Evolutionary conservation across 352 stramenopile species (phyloP), one percentile per base, ranked within the genome.

Genomic region (Phytophthora gonapodyides): DNA sequence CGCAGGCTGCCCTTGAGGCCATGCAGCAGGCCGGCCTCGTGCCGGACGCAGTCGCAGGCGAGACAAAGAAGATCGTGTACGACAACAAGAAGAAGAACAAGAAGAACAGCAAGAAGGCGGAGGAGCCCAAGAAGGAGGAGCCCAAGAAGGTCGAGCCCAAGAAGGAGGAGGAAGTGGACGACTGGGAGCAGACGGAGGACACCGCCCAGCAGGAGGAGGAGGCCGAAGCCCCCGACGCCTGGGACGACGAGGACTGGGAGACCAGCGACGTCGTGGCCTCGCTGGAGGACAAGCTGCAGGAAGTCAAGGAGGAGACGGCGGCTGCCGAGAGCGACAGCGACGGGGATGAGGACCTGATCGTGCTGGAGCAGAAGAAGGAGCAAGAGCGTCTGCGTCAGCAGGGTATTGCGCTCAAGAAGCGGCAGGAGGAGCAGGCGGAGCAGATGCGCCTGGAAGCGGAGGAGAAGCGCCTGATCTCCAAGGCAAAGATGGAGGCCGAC

Each of bases 361-460:
- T 98, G 65, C 72, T 97, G 19, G 95, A 98, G 67, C 95, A 97
- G 69, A 87, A 93, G 54, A 97, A 98, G 72, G 92, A 98, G 74
- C 78, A 97, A 60, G 93, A 98, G 66, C 78, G 84, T 40, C 76
- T 98, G 11, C 84, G 87, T 21, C 69, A 94, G 56, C 84, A 98
- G 43, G 96, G 96, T 19, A 91, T 97, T 45, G 93, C 98, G 60
- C 81, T 98, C n/a, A 92, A 96, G 59, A 98, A 99, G 73, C 92
- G 96, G 37, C 94, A 99, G 62, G 80, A 91, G 24, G 88, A 98
- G 57, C 61, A 80, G 42, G 84, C 76, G 68, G 78, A 93, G 67
- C 68, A 93, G 78, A 67, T 86, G 70, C 73, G 73, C 48, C 52
- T 76, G 44, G 62, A 85, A 71, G 78, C 70, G 67, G 72, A 92